Evolutionary conservation across 306 rosid species (phyloP).

Genomic region (Ziziphus jujuba): DNA sequence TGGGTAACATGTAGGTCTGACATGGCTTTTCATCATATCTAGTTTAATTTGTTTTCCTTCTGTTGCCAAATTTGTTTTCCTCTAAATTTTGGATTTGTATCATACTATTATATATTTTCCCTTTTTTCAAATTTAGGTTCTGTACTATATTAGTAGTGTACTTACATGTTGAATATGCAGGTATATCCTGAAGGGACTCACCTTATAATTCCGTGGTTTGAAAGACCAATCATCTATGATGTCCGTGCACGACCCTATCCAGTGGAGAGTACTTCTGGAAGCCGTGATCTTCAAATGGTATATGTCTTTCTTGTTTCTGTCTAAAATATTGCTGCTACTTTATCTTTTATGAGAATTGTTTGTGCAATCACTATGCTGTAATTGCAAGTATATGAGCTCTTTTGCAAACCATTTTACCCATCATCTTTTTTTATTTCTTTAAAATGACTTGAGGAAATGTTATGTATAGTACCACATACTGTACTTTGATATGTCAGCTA

Average conservation of each 20-base stretch:
- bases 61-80: not conserved
- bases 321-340: not conserved
- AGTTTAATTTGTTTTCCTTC: not conserved
- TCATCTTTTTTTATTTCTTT: not conserved
- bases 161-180: constrained; percentile 43
- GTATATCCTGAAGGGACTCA: constrained; percentile 96
- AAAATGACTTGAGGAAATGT: not conserved
- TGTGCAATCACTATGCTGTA: not conserved
- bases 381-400: not conserved
- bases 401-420: not conserved
- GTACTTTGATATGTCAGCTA: not conserved
- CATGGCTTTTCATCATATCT: not conserved
- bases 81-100: not conserved
- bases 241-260: constrained; percentile 77
- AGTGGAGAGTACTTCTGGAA: constrained; percentile 73
- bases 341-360: not conserved
- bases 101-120: not conserved
- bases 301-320: constrained; percentile 6
- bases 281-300: constrained; percentile 89
- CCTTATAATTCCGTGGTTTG: constrained; percentile 80
- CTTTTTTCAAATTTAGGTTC: too few species aligned
- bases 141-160: not conserved
- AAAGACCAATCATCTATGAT: constrained; percentile 83
- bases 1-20: not conserved
- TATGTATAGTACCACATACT: not conserved